These are phyloP conservation scores for Teratosphaeria zuluensis DNA, from an alignment of 2,329 filamentous ascomycete species.

Conservation along the genomic window DNA sequence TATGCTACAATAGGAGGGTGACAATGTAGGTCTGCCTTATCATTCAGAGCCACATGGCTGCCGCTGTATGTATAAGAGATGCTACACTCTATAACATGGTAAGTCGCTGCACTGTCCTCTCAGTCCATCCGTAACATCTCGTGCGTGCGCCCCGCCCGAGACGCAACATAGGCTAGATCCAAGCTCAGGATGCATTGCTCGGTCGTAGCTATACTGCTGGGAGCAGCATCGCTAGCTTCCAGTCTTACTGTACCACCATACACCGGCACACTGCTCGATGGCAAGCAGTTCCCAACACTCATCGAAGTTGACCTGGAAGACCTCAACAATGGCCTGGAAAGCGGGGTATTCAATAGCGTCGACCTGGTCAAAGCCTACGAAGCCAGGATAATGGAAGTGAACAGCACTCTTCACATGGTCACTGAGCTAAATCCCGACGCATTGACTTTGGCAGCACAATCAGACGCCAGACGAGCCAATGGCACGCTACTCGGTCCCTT, in stretches of 20 bases:
- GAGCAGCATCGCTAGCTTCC: conserved; percentile 4
- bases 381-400: conserved; percentile 43
- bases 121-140: not conserved
- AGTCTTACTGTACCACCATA: conserved; percentile 8
- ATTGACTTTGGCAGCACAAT: conserved; percentile 35
- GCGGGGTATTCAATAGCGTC: conserved; percentile 45
- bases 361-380: conserved; percentile 49
- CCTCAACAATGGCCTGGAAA: conserved; percentile 39
- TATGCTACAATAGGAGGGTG: not conserved
- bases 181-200: not conserved
- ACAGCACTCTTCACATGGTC: conserved; percentile 42
- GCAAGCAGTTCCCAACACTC: conserved; percentile 29
- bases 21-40: not conserved
- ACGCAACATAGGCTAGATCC: not conserved
- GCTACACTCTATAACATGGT: no score
- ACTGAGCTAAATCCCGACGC: conserved; percentile 49
- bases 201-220: conserved; percentile 2
- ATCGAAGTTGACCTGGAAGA: conserved; percentile 45
- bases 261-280: conserved; percentile 8
- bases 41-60: not conserved
- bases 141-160: not conserved
- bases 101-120: not conserved
- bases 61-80: no score
- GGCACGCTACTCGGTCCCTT: conserved; percentile 44
- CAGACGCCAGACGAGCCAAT: conserved; percentile 40